Conservation (phyloP, 176 grass and related monocot genomes). For the Aegilops bicornis region DNA sequence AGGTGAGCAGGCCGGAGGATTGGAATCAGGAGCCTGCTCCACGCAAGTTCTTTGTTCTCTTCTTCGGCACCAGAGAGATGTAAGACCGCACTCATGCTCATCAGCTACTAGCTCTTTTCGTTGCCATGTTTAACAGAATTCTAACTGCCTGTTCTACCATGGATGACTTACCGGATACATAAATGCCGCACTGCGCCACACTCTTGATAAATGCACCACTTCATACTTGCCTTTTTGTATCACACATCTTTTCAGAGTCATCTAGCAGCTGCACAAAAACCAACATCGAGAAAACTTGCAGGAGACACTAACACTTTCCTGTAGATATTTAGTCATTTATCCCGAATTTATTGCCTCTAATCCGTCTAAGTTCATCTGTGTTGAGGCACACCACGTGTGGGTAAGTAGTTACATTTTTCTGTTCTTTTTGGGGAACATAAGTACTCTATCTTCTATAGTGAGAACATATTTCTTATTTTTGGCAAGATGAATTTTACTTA, state of each 20-base stretch:
- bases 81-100: slow-evolving; percentile 18
- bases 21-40: slow-evolving; percentile 41
- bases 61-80: slow-evolving; percentile 91
- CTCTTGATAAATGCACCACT: neutral
- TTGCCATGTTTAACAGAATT: neutral
- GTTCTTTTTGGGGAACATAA: neutral
- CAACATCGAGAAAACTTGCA: too few species aligned
- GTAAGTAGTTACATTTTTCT: neutral
- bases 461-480: neutral
- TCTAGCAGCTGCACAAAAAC: neutral
- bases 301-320: neutral
- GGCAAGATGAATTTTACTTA: neutral
- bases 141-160: neutral
- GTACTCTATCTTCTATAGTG: neutral
- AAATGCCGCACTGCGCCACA: neutral
- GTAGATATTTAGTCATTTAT: neutral
- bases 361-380: neutral
- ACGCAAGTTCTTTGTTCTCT: slow-evolving; percentile 74
- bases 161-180: neutral
- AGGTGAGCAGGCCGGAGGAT: slow-evolving; percentile 88
- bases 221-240: neutral
- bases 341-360: slow-evolving; percentile 19
- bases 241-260: too few species aligned
- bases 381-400: neutral
- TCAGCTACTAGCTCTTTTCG: neutral